phyloP scores from a whole-genome alignment of 2,329 filamentous ascomycete genomes.

The Cladosporium sp. region DNA sequence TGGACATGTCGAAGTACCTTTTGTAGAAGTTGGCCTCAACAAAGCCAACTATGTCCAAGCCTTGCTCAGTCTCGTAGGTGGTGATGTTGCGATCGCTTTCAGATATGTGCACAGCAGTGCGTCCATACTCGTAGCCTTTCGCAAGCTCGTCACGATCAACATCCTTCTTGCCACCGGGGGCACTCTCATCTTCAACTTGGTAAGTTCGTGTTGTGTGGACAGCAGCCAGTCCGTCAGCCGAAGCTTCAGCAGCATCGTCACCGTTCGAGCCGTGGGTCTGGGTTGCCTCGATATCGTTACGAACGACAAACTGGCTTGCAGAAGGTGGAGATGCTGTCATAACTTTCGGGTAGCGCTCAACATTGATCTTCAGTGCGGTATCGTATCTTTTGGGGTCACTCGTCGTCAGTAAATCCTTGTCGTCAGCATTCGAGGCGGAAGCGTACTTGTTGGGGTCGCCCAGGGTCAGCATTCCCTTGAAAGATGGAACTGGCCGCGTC shows the following conservation, averaged over 20 bases:
- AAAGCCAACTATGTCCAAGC: conserved; percentile 84
- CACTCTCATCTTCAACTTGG: conserved; percentile 71
- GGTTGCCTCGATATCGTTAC: conserved; percentile 52
- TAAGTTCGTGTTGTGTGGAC: conserved; percentile 82
- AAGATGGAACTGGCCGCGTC: conserved; percentile 74
- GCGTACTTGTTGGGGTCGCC: not conserved
- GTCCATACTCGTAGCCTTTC: conserved; percentile 92
- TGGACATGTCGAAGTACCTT: conserved; percentile 81
- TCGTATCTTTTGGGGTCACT: not conserved
- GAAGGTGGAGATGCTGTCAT: conserved; percentile 72
- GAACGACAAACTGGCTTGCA: conserved; percentile 73
- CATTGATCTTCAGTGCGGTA: conserved; percentile 74
- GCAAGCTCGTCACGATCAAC: conserved; percentile 80
- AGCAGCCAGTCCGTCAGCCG: conserved; percentile 57
- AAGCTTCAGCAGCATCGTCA: conserved; percentile 26
- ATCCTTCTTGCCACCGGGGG: conserved; percentile 76
- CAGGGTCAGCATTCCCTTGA: conserved; percentile 68
- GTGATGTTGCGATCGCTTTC: conserved; percentile 85
- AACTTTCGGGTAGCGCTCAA: conserved; percentile 88
- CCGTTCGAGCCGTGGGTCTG: conserved; percentile 44
- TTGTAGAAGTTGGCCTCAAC: conserved; percentile 67
- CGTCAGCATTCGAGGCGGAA: conserved; percentile 74
- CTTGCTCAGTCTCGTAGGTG: conserved; percentile 74
- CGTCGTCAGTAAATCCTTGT: conserved; percentile 67
- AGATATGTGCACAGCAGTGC: conserved; percentile 86